phyloP scores from a whole-genome alignment of 306 rosid genomes.

The Cucurbita pepo region DNA sequence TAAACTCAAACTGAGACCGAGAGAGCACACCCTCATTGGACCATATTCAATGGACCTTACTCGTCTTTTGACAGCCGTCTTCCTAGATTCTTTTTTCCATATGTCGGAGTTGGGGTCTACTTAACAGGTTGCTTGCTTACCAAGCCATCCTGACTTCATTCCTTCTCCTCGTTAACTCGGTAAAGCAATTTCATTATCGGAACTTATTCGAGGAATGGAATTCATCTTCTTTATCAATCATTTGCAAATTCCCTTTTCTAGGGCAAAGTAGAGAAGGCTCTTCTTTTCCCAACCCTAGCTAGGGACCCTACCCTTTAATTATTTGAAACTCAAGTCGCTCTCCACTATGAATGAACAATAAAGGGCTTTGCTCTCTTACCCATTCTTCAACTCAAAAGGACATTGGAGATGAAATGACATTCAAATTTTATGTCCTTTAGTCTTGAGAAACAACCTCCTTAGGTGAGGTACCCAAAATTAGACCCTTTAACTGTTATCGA shows the following conservation, averaged over 20 bases:
- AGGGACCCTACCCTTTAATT: neutral
- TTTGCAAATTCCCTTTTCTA: neutral
- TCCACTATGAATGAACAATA: neutral
- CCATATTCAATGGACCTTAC: too few species aligned
- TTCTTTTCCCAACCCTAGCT: neutral
- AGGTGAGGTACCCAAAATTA: neutral
- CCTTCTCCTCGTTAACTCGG: too few species aligned
- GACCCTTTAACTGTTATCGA: neutral
- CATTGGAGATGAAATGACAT: slow-evolving; percentile 4
- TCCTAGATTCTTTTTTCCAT: too few species aligned
- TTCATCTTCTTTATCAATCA: neutral
- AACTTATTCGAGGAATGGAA: too few species aligned
- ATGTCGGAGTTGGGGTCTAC: too few species aligned
- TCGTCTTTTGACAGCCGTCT: too few species aligned
- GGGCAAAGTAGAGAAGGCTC: neutral
- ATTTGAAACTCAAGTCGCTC: neutral
- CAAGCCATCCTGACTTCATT: too few species aligned
- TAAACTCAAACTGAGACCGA: too few species aligned
- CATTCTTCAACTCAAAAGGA: neutral
- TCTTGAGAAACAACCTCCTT: neutral
- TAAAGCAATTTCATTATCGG: too few species aligned
- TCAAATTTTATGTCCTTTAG: neutral
- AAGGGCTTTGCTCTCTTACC: neutral
- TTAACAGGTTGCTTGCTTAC: too few species aligned
- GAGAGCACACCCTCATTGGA: too few species aligned